Evolutionary conservation across 148 eudicot genomes (phyloP).

Genomic region (Cornus florida): DNA sequence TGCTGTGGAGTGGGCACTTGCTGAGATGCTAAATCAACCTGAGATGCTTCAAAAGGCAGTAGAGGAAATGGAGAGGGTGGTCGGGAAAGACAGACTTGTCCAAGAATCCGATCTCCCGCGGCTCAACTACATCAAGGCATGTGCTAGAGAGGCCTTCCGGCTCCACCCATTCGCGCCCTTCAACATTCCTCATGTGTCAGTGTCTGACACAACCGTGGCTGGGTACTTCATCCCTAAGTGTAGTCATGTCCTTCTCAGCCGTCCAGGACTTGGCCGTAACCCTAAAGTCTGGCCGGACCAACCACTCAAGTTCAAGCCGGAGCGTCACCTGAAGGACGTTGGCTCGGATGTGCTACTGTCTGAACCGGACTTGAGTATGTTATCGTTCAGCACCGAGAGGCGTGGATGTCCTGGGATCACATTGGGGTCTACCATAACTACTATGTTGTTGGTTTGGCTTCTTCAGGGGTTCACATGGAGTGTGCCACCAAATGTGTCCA

Average conservation of each 20-base stretch:
- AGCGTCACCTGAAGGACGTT: constrained; percentile 9
- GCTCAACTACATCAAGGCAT: constrained; percentile 14
- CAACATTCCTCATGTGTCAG: constrained; percentile 9
- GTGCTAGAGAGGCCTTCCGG: constrained; percentile 3
- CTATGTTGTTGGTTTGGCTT: constrained; percentile 8
- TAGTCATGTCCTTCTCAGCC: constrained; percentile 4
- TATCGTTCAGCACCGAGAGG: constrained; percentile 17
- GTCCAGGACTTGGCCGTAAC: not conserved
- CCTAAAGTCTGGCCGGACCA: constrained; percentile 12
- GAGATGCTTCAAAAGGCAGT: not conserved
- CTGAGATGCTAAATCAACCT: constrained; percentile 13
- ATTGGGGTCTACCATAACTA: not conserved
- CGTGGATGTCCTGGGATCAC: not conserved
- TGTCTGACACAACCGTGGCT: not conserved
- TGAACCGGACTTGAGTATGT: not conserved
- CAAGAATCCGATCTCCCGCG: constrained; percentile 15
- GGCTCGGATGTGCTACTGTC: not conserved
- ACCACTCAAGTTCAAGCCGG: not conserved
- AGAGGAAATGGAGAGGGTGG: constrained; percentile 11
- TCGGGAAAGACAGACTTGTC: constrained; percentile 7
- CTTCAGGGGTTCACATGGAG: constrained; percentile 18
- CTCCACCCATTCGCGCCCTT: constrained; percentile 13
- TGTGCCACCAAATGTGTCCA: not conserved
- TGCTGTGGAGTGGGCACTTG: constrained; percentile 15
- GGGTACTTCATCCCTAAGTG: constrained; percentile 16